A percentile compares a stretch with the other conserved stretches of the same genome.
These are phyloP conservation scores for Penicillium canariense DNA, from an alignment of 495 filamentous ascomycete genomes.

Conservation along the genomic window DNA sequence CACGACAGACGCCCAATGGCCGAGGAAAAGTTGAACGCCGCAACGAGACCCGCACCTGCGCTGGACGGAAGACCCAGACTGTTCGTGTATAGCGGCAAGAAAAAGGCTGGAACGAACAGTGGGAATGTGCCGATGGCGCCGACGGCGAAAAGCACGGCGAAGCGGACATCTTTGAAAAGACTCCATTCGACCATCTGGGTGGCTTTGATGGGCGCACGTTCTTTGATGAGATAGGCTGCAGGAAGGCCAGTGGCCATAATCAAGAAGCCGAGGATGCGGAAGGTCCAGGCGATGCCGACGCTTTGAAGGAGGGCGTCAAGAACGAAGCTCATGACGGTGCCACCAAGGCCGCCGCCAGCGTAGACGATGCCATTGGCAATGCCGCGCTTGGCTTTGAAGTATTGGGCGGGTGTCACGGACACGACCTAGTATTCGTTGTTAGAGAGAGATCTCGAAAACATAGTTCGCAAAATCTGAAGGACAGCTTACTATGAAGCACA, in stretches of 20 bases:
- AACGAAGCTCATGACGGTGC: constrained; percentile 47
- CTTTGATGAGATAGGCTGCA: constrained; percentile 56
- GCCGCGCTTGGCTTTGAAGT: constrained; percentile 53
- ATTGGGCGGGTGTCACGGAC: constrained; percentile 51
- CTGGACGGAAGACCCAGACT: constrained; percentile 46
- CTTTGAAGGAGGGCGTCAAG: constrained; percentile 44
- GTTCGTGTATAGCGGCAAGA: constrained; percentile 50
- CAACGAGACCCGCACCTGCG: constrained; percentile 52
- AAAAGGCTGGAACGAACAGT: constrained; percentile 59
- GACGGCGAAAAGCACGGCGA: constrained; percentile 50
- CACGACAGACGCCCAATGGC: constrained; percentile 50
- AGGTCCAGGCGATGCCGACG: constrained; percentile 54
- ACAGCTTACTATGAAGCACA: constrained; percentile 29
- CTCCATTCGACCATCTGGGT: constrained; percentile 51
- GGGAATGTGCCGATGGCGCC: constrained; percentile 61
- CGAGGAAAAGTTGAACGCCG: constrained; percentile 55
- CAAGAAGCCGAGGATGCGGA: constrained; percentile 49
- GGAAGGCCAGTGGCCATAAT: constrained; percentile 51
- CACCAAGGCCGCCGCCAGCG: constrained; percentile 53
- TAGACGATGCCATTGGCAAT: constrained; percentile 58
- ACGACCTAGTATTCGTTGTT: constrained; percentile 36
- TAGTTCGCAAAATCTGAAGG: neutral
- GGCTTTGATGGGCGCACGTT: constrained; percentile 45
- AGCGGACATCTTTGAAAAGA: constrained; percentile 50
- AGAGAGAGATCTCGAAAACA: constrained; percentile 25